A percentile compares a stretch with the other conserved stretches of the same genome.
These are phyloP conservation scores for Solanum dulcamara DNA, from an alignment of 257 asterid genomes.

Conservation along the genomic window DNA sequence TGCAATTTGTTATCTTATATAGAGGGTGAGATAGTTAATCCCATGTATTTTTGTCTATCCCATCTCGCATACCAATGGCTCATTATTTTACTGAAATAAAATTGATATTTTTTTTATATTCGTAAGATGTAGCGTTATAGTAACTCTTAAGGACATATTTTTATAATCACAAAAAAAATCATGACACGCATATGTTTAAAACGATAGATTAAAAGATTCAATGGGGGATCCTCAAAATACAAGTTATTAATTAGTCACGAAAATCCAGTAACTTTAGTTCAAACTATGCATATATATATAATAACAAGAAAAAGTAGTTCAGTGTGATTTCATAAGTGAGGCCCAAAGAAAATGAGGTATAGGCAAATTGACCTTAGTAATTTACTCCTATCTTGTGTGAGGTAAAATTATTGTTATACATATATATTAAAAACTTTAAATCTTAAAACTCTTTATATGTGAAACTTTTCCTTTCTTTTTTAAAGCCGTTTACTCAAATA, in stretches of 20 bases:
- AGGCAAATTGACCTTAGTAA: background rate
- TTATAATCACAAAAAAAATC: background rate
- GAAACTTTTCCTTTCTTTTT: no score
- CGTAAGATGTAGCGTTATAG: background rate
- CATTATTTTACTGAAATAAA: background rate
- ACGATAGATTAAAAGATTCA: background rate
- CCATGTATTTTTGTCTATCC: background rate
- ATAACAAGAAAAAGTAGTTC: background rate
- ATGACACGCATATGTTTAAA: background rate
- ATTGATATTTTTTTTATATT: background rate
- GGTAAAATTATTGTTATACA: background rate
- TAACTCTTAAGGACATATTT: background rate
- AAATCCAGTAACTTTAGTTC: background rate
- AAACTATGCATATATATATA: background rate
- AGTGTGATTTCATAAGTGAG: background rate
- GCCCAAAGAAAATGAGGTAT: no score
- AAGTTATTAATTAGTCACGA: background rate
- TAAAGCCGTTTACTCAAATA: background rate
- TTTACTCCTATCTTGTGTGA: background rate
- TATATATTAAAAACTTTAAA: no score
- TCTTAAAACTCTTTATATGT: no score
- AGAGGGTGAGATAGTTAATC: background rate
- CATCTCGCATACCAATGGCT: background rate
- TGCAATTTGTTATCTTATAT: no score
- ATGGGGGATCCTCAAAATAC: background rate